Evolutionary conservation across 768 basidiomycete species (phyloP).

Genomic region (Leucocoprinus sp.): DNA sequence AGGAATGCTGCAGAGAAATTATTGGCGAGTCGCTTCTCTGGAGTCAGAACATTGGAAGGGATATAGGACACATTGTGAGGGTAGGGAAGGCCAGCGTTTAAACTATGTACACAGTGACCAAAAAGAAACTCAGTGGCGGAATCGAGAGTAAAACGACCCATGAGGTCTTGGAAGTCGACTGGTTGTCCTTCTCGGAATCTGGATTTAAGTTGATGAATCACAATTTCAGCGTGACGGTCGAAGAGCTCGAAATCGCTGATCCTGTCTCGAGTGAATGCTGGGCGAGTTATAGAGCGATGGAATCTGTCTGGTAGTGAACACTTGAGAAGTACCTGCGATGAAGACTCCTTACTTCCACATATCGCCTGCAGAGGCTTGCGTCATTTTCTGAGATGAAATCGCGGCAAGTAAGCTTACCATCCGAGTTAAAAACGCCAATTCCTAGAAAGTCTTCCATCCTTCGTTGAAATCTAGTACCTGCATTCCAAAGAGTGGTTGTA

Average conservation of each 20-base stretch:
- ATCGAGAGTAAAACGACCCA: conserved; percentile 59
- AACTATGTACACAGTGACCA: conserved; percentile 46
- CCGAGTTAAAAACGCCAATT: conserved; percentile 61
- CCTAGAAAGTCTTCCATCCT: conserved; percentile 45
- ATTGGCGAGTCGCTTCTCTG: conserved; percentile 25
- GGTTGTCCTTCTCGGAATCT: conserved; percentile 42
- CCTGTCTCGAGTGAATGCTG: conserved; percentile 53
- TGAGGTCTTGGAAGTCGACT: conserved; percentile 58
- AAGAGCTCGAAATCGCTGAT: conserved; percentile 57
- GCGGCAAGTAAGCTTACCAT: conserved; percentile 30
- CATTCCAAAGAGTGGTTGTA: not conserved
- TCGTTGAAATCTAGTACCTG: conserved; percentile 35
- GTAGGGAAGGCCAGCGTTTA: conserved; percentile 43
- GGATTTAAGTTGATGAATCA: conserved; percentile 35
- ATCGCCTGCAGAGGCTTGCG: conserved; percentile 15
- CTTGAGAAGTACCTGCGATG: not conserved
- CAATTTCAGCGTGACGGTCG: conserved; percentile 42
- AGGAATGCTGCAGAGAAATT: conserved; percentile 43
- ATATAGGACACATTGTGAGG: conserved; percentile 32
- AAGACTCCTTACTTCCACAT: conserved; percentile 29
- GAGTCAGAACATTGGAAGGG: conserved; percentile 16
- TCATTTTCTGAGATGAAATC: not conserved
- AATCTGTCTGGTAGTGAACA: conserved; percentile 26
- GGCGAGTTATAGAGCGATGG: conserved; percentile 56
- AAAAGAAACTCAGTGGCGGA: conserved; percentile 62